Conservation (phyloP, 192 early-diverging fungal species). For the Neocallimastix lanati region DNA sequence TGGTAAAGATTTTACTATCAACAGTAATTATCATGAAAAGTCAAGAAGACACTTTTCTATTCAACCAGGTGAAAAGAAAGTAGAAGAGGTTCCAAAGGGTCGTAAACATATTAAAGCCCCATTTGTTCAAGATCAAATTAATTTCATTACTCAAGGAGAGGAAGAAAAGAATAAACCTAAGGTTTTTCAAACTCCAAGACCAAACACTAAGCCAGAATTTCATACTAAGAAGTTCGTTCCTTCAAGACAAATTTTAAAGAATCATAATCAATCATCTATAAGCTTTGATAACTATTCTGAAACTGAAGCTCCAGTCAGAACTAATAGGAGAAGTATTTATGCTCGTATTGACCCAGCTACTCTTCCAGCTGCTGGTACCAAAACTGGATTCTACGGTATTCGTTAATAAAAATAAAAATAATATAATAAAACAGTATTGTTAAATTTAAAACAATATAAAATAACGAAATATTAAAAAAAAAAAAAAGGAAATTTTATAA, state of each 20-base stretch:
- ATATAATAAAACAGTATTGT: no score
- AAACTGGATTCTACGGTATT: background rate
- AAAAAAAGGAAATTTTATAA: no score
- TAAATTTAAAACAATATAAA: no score
- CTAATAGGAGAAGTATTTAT: background rate
- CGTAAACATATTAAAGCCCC: background rate
- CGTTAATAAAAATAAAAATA: no score
- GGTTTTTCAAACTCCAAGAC: background rate
- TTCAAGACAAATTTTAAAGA: background rate
- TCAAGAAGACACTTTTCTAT: background rate
- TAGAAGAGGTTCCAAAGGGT: background rate
- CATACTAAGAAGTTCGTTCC: background rate
- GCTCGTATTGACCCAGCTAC: background rate
- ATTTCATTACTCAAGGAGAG: background rate
- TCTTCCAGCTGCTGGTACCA: background rate
- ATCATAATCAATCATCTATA: background rate
- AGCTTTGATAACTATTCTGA: background rate
- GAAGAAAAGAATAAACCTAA: background rate
- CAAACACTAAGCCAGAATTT: background rate
- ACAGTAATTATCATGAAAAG: background rate
- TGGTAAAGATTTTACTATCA: background rate
- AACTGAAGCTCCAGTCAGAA: background rate
- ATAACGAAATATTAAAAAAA: no score
- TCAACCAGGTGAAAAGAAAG: background rate
- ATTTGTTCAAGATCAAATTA: background rate